Base-by-base conservation (phyloP, 2,329 filamentous ascomycete species). In the Aureobasidium namibiae region DNA sequence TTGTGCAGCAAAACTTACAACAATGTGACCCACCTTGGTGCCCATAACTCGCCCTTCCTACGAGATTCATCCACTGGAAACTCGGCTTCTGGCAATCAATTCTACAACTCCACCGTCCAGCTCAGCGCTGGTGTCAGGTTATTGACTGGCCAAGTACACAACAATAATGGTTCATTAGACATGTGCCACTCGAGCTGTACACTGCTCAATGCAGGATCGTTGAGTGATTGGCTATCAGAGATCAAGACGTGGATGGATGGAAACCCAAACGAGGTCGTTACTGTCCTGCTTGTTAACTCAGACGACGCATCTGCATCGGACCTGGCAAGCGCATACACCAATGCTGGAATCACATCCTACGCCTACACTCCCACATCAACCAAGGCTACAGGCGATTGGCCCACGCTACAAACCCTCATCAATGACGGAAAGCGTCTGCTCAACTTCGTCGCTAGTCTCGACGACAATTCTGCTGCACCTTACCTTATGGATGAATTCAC, bases 1-100 rank as follows among this genome's bases (percentile, higher is more conserved):
- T 81, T 94, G 41, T 94, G 90, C 77, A 76, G 75, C 62, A 83
- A 82, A 63, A 75, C 82, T 18, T 94, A 94, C 76, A 85, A 84
- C 74, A 83, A 87, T 38, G 82, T 94, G 65, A 92, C 89, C 3
- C 82, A 92, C 70, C 82, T 92, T 67, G 88, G 88, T 23, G 87
- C 87, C 18, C 89, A 92, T 74, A 81, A 91, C 73, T 85, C 82
- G 62, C 79, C 88, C 11, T 92, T 91, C 69, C 72, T 91, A 13
- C 79, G 87, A 52, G 85, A 90, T 66, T 70, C 75, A 26, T 80
- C 78, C 59, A 87, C 83, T 0, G 76, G 74, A 61, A 82, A 86
- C 70, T 84, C 83, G 26, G 72, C 84, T 2, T 81, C 84, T 2
- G 88, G 86, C 6, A 88, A 90, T 70, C 89, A 92, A 73, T 89